Percentiles rank a stretch among this genome's conserved stretches.
These are phyloP conservation scores for Fistulifera solaris DNA, from an alignment of 108 stramenopile genomes.

Conservation along the genomic window DNA sequence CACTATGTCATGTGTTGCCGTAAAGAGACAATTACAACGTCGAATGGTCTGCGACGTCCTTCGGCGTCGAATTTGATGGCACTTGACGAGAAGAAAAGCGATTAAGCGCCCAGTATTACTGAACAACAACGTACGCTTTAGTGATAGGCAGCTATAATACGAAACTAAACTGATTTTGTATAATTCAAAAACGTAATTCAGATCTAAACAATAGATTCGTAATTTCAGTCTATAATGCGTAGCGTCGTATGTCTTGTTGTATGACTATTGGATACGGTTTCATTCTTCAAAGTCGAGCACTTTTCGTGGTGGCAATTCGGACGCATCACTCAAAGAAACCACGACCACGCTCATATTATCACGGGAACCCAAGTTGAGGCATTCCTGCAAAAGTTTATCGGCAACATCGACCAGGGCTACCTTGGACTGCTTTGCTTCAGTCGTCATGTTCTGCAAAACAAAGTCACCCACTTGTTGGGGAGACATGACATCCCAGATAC, in stretches of 20 bases:
- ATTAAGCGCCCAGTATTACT: too few relatives aligned
- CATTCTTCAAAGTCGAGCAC: background rate
- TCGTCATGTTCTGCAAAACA: conserved; percentile 33
- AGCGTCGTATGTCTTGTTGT: too few relatives aligned
- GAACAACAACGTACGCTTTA: too few relatives aligned
- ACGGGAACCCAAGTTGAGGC: conserved; percentile 47
- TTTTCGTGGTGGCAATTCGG: conserved; percentile 3
- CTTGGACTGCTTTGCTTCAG: conserved; percentile 6
- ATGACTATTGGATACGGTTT: too few relatives aligned
- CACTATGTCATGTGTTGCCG: conserved; percentile 38
- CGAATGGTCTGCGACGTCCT: conserved; percentile 20
- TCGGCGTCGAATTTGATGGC: conserved; percentile 4
- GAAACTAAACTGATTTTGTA: too few relatives aligned
- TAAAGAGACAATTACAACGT: conserved; percentile 27
- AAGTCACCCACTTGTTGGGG: conserved; percentile 65
- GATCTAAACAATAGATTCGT: too few relatives aligned
- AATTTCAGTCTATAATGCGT: too few relatives aligned
- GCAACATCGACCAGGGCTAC: conserved; percentile 54
- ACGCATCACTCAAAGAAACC: conserved; percentile 35
- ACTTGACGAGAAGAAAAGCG: conserved; percentile 1
- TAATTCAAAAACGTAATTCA: too few relatives aligned
- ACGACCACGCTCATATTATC: conserved; percentile 89
- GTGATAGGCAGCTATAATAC: too few relatives aligned
- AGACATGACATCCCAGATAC: conserved; percentile 76
- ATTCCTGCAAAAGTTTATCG: conserved; percentile 59